Base-by-base conservation (phyloP, 2,329 filamentous ascomycete genomes). In the Pseudocercospora vitis region DNA sequence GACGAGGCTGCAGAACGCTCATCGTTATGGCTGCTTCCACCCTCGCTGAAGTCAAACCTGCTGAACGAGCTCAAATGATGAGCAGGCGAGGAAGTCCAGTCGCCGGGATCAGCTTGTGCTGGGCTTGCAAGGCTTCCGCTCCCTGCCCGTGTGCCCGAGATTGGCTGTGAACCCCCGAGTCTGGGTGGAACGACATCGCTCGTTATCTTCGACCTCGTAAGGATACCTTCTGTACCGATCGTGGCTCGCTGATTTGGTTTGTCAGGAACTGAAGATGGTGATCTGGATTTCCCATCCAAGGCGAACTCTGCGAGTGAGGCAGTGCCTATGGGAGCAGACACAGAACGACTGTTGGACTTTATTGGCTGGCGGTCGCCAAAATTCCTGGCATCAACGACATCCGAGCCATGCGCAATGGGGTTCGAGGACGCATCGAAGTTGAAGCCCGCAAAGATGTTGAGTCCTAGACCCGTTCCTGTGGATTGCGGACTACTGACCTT, bases 371-470 rank as follows among this genome's bases (percentile, higher is more conserved):
- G n/a, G n/a, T n/a, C n/a, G n/a, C n/a, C n/a, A n/a, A n/a, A n/a
- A n/a, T n/a, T 37, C 28, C 33, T 21, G 9, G 26, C 23, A 45
- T 8, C 12, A 31, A 24, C 16, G 14, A 11, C 2, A 19, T 28
- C 24, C 21, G 42, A 12, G 37, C 19, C 18, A 7, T 18, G 35
- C 12, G 24, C 35, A 7, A 16, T 48, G 12, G 16, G 7, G 7
- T 23, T 45, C 18, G 42, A 37, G 19, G 28, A 28, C 16, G 48
- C 44, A 12, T 55, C 52, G 32, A 61, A 61, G 19, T 58, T 48
- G 29, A 61, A 58, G 9, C 48, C 54, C 6, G 52, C 23, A 14
- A 59, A 59, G 44, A 48, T 56, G 45, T 50, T 56, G 31, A 59
- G 35, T 12, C 59, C 58, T 7, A 61, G 48, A 16, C 48, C 59